phyloP scores from a whole-genome alignment of 345 rosid species.

The Physaria fendleri region DNA sequence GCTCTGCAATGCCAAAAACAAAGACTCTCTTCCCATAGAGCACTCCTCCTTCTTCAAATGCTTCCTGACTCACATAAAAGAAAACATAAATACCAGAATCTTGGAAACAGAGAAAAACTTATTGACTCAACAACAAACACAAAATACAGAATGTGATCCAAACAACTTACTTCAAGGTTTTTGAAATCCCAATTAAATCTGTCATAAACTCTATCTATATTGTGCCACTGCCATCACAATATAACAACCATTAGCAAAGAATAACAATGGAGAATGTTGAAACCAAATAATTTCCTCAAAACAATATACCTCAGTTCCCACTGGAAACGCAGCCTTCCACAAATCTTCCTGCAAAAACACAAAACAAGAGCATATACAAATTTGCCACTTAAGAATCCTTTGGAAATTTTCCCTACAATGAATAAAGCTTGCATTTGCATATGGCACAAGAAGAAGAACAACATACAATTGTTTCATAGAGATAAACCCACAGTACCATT shows the following conservation, averaged over 20 bases:
- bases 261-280: background rate
- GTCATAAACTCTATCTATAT: slow-evolving; percentile 48
- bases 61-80: slow-evolving; percentile 40
- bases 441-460: no score
- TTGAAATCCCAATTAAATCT: slow-evolving; percentile 70
- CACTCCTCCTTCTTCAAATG: slow-evolving; percentile 81
- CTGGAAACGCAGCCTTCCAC: background rate
- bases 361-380: background rate
- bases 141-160: background rate
- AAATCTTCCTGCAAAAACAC: background rate
- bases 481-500: no score
- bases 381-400: background rate
- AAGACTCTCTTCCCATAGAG: slow-evolving; percentile 66
- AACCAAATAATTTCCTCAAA: background rate
- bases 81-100: background rate
- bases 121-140: background rate
- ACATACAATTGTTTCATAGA: no score
- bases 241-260: slow-evolving; percentile 10
- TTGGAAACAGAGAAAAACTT: background rate
- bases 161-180: slow-evolving; percentile 67
- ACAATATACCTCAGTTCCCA: slow-evolving; percentile 42
- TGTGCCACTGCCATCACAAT: slow-evolving; percentile 90
- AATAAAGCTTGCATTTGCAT: no score
- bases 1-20: slow-evolving; percentile 77
- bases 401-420: background rate